Percentiles rank a stretch among this genome's conserved stretches.
Evolutionary conservation across 768 basidiomycete species (phyloP).

Genomic region (Russula foetens): DNA sequence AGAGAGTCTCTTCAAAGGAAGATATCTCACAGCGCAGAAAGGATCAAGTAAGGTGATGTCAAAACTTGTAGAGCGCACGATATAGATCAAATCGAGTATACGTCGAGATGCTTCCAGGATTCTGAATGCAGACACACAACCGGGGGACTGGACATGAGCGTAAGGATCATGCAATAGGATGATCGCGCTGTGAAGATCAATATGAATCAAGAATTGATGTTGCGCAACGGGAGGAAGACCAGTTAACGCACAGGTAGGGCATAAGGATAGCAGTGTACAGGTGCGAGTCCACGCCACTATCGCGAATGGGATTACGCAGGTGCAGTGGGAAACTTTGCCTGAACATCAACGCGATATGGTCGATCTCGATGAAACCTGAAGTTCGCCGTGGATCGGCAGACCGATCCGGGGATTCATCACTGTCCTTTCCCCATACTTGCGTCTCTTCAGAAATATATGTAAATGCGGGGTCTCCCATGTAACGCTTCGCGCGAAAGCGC

Average conservation of each 20-base stretch:
- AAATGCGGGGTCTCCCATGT: conserved; percentile 47
- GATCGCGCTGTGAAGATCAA: conserved; percentile 40
- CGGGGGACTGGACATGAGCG: conserved; percentile 46
- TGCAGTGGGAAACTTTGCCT: conserved; percentile 24
- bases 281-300: conserved; percentile 34
- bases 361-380: conserved; percentile 25
- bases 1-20: neutral
- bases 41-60: conserved; percentile 62
- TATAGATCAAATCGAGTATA: conserved; percentile 59
- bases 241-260: conserved; percentile 26
- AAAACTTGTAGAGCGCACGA: conserved; percentile 60
- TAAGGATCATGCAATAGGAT: conserved; percentile 74
- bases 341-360: conserved; percentile 25
- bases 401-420: neutral
- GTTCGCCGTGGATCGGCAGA: conserved; percentile 27
- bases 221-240: conserved; percentile 26
- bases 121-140: conserved; percentile 62
- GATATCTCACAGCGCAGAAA: conserved; percentile 51
- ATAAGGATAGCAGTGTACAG: conserved; percentile 22
- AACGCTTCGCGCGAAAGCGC: conserved; percentile 53
- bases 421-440: conserved; percentile 13
- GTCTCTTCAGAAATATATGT: conserved; percentile 24
- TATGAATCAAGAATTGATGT: neutral
- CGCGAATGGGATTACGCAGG: conserved; percentile 29
- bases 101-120: conserved; percentile 59